Percentiles rank a stretch among this genome's conserved stretches.
Conservation (phyloP, 331 rosid species). For the Prunus yedoensis region DNA sequence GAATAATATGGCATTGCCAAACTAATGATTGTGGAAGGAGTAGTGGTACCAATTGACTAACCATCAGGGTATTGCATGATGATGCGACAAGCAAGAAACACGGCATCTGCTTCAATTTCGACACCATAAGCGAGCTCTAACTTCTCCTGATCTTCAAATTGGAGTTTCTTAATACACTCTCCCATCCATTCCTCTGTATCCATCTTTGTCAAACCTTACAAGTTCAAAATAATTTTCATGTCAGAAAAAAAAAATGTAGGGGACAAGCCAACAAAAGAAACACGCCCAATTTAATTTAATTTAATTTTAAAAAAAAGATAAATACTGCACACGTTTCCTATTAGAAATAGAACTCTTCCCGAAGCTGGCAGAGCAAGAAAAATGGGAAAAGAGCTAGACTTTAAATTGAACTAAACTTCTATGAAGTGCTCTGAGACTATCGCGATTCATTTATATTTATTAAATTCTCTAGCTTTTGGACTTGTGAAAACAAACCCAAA, state of each 20-base stretch:
- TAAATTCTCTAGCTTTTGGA: neutral
- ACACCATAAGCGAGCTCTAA: constrained; percentile 22
- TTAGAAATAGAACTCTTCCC: neutral
- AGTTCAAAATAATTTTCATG: neutral
- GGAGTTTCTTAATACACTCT: constrained; percentile 9
- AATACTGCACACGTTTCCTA: neutral
- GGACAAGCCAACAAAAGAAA: no score
- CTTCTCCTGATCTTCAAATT: constrained; percentile 20
- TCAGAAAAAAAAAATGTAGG: neutral
- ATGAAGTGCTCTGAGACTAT: neutral
- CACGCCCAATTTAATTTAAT: neutral
- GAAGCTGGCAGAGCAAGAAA: neutral
- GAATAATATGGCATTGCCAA: neutral
- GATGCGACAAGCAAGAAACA: constrained; percentile 11
- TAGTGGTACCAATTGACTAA: neutral
- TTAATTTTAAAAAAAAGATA: neutral
- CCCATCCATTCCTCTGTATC: constrained; percentile 17
- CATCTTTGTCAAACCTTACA: constrained; percentile 1
- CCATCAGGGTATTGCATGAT: constrained; percentile 18
- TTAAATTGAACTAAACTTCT: neutral
- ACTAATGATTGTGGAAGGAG: neutral
- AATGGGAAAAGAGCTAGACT: neutral
- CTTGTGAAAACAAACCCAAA: neutral
- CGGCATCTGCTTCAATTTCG: constrained; percentile 12
- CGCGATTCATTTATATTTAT: neutral